Base-by-base conservation (phyloP, 257 asterid species). In the Schizonepeta tenuifolia region DNA sequence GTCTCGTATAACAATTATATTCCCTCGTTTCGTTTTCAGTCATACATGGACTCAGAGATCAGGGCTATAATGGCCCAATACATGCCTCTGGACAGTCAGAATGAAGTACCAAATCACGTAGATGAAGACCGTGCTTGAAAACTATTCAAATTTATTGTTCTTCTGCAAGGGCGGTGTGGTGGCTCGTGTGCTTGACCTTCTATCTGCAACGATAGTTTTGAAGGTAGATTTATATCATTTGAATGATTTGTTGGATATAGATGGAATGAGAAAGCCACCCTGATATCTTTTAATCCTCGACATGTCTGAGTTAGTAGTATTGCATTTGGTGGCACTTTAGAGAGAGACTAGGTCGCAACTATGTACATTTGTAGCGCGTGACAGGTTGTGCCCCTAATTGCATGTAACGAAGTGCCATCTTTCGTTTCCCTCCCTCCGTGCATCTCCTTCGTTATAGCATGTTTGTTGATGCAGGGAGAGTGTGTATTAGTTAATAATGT, bases 41-140 rank as follows among this genome's bases (percentile, higher is more conserved):
- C 95, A 12, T 93, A 93, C 64, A 93, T 93, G 98, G 98, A 90
- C 72, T 86, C 97, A 0, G 98, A 93, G 82, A 93, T 93, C 69
- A 85, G 95, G 82, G 97, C 98, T 40, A 90, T 93, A 68, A 90
- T 93, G 98, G 90, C 98, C 40, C 98, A 93, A 67, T 93, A 88
- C 83, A 92, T 92, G 96, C 98, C 98, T 36, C 86, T 92, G 46
- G 96, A 89, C 87, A 82, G 89, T 69, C 98, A 92, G 81, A 14
- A 65, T 69, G 96, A 88, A 67, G 91, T 90, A 22, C 88, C 74
- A 70, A 87, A 78, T 79, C 96, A 92, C 38, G 65, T 51, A 9
- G 69, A 78, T 11, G 93, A 79, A 0, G 88, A 82, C 38, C 96
- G 56, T 74, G 92, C 96, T 83, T 88, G 82, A 86, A 61, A 69